phyloP scores from a whole-genome alignment of 2,329 filamentous ascomycete genomes.

The Coniochaeta sp. region DNA sequence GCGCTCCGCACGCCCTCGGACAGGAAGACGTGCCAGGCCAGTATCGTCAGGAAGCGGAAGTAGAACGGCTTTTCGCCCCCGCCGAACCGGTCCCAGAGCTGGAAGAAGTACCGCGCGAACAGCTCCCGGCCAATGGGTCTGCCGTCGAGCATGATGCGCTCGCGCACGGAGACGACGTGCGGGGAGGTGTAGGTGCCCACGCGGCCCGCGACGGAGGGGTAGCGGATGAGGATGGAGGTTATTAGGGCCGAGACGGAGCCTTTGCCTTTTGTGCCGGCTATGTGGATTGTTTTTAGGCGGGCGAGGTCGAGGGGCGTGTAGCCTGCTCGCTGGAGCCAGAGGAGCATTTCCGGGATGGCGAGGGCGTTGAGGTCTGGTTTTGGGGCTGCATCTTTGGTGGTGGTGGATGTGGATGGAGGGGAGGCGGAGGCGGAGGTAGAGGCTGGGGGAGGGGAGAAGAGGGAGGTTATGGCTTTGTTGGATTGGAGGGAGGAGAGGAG shows the following conservation, averaged over 20 bases:
- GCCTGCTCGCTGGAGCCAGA: constrained; percentile 69
- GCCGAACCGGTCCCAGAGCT: constrained; percentile 54
- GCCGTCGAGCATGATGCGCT: constrained; percentile 59
- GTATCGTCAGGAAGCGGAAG: constrained; percentile 56
- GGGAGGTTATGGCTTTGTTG: constrained; percentile 72
- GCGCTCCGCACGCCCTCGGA: constrained; percentile 54
- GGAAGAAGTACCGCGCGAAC: constrained; percentile 61
- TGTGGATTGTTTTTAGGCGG: constrained; percentile 47
- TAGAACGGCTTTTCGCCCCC: constrained; percentile 42
- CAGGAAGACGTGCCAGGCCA: constrained; percentile 61
- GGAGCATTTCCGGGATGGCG: constrained; percentile 75
- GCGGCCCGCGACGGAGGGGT: background rate
- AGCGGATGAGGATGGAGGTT: constrained; percentile 57
- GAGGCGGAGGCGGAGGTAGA: background rate
- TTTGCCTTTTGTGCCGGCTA: constrained; percentile 93
- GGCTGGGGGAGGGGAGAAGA: constrained; percentile 20
- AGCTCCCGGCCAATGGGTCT: constrained; percentile 47
- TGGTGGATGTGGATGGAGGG: constrained; percentile 28
- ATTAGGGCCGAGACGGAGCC: constrained; percentile 82
- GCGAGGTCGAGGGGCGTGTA: constrained; percentile 41
- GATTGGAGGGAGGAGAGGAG: constrained; percentile 74
- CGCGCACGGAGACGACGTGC: constrained; percentile 59
- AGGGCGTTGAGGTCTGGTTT: constrained; percentile 59
- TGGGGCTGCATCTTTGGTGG: constrained; percentile 12
- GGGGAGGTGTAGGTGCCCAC: constrained; percentile 45